A percentile compares a stretch with the other conserved stretches of the same genome.
These are phyloP conservation scores for Effrenium voratum DNA, from an alignment of 73 alveolate species.

Conservation along the genomic window DNA sequence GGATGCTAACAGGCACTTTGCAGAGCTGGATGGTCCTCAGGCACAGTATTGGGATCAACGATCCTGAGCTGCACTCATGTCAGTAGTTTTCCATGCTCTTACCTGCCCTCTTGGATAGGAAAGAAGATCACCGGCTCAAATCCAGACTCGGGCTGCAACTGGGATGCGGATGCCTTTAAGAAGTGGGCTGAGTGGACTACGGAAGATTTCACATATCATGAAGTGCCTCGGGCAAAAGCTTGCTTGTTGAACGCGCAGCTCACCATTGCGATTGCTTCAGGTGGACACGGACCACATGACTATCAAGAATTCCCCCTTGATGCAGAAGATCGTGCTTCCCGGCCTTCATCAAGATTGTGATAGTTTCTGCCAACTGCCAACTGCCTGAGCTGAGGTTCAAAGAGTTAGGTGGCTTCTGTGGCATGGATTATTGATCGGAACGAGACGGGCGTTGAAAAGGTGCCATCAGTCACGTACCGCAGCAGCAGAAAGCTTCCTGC, in stretches of 20 bases:
- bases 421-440: slow-evolving; percentile 69
- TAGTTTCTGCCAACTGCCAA: background rate
- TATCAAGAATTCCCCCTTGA: slow-evolving; percentile 65
- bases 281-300: slow-evolving; percentile 89
- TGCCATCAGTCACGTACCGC: too few relatives aligned
- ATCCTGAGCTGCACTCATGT: background rate
- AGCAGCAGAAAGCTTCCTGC: too few relatives aligned
- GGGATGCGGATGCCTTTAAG: slow-evolving; percentile 78
- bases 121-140: slow-evolving; percentile 65
- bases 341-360: background rate
- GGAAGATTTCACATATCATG: slow-evolving; percentile 73
- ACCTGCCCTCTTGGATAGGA: too few relatives aligned
- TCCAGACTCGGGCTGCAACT: slow-evolving; percentile 82
- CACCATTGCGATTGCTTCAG: background rate
- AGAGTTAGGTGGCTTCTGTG: slow-evolving; percentile 81
- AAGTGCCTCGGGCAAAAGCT: background rate
- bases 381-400: slow-evolving; percentile 29
- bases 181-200: slow-evolving; percentile 69
- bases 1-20: slow-evolving; percentile 23
- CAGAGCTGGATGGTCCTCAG: background rate
- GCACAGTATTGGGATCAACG: slow-evolving; percentile 47
- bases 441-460: too few relatives aligned
- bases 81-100: too few relatives aligned
- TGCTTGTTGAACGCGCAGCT: background rate
- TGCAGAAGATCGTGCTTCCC: slow-evolving; percentile 68